Evolutionary conservation across 2,329 filamentous ascomycete genomes (phyloP).

Genomic region (Sporothrix inflata): DNA sequence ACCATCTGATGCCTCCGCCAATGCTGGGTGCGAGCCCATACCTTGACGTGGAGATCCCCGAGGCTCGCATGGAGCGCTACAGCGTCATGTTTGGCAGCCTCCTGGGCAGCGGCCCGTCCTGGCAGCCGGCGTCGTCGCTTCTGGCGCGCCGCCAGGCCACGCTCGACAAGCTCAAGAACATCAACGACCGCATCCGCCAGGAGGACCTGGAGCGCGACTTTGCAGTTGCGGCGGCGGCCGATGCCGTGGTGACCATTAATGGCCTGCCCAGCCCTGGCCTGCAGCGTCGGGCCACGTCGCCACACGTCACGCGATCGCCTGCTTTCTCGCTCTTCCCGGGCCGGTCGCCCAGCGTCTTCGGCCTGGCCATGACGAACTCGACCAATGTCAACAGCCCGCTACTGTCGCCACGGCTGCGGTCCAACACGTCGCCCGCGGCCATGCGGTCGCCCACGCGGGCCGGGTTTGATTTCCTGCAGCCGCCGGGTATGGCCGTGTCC

Average conservation of each 20-base stretch:
- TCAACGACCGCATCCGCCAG: constrained; percentile 50
- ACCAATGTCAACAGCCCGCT: constrained; percentile 32
- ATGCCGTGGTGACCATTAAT: neutral
- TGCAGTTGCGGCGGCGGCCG: constrained; percentile 9
- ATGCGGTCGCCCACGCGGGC: constrained; percentile 42
- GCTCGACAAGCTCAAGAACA: constrained; percentile 59
- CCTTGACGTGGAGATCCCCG: constrained; percentile 79
- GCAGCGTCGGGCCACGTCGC: constrained; percentile 54
- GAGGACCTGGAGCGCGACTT: constrained; percentile 39
- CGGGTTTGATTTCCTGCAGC: constrained; percentile 7
- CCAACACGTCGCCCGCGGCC: constrained; percentile 52
- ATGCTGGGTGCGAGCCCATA: constrained; percentile 43
- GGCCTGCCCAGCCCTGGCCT: constrained; percentile 11
- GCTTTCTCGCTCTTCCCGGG: constrained; percentile 52
- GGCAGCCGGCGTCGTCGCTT: constrained; percentile 46
- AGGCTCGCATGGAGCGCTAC: constrained; percentile 81
- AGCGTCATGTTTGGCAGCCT: constrained; percentile 90
- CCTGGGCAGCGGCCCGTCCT: constrained; percentile 45
- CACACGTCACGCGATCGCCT: constrained; percentile 51
- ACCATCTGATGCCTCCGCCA: constrained; percentile 11
- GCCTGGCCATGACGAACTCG: neutral
- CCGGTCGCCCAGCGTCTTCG: constrained; percentile 36
- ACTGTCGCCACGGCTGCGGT: constrained; percentile 50
- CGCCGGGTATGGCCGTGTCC: neutral
- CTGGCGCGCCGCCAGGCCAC: constrained; percentile 63